Conservation (phyloP, 305 asterid genomes). For the Salvia sclarea region DNA sequence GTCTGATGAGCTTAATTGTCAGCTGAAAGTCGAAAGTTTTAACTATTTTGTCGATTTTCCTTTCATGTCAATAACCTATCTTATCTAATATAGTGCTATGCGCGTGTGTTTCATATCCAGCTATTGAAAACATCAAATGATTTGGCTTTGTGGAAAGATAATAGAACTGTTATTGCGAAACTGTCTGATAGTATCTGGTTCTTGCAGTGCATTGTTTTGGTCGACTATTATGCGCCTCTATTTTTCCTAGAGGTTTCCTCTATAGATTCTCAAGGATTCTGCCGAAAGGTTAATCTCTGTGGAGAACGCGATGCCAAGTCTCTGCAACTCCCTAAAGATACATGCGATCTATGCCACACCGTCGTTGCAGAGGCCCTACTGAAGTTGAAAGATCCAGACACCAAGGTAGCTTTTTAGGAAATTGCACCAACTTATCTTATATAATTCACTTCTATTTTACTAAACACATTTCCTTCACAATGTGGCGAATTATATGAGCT, state of each 20-base stretch:
- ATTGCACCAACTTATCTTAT: not conserved
- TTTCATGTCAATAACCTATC: not conserved
- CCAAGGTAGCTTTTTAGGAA: conserved; percentile 54
- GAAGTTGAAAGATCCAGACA: conserved; percentile 92
- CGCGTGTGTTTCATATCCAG: not conserved
- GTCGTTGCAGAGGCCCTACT: conserved; percentile 64
- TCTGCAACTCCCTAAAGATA: conserved; percentile 45
- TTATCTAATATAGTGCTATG: not conserved
- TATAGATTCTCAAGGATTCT: conserved; percentile 56
- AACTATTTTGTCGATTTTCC: not conserved
- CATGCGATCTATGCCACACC: conserved; percentile 71
- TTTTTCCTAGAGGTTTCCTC: conserved; percentile 67
- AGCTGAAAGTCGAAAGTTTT: conserved; percentile 4
- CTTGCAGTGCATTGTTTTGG: conserved; percentile 77
- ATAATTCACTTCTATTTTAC: conserved; percentile 9
- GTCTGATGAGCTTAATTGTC: conserved; percentile 15
- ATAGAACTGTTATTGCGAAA: conserved; percentile 14
- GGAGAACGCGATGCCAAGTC: conserved; percentile 39
- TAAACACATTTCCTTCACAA: not conserved
- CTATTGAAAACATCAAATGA: conserved; percentile 4
- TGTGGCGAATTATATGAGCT: not conserved
- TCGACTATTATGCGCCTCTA: conserved; percentile 87
- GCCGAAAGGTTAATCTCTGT: conserved; percentile 67
- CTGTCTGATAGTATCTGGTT: too few species aligned
- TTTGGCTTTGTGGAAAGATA: not conserved